Evolutionary conservation across 164 flowering plant genomes (phyloP), one percentile per base, ranked within the genome.

Genomic region (Chloranthus sessilifolius): DNA sequence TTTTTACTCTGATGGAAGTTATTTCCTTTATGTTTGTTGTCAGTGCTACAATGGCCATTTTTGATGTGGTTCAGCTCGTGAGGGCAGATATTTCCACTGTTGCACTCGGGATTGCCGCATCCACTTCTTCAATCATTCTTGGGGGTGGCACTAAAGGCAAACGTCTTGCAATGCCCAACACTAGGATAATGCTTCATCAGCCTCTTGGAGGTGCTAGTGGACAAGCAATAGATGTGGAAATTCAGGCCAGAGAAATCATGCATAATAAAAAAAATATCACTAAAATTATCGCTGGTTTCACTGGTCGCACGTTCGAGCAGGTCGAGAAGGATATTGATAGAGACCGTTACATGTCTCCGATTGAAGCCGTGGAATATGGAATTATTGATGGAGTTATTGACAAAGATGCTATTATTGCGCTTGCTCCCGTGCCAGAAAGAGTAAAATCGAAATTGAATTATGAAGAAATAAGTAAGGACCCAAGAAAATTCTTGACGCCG

Each of bases 91-190:
- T 91, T 38, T 91, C 98, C 29, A 91, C 98, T 1, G 44, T 91
- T 64, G 96, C 88, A 15, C 72, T 91, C n/a, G 98, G 98, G 47
- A 77, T 85, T 46, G 61, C 92, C n/a, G 96, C 95, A 52, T 85
- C 95, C 54, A 85, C 96, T 22, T 87, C 98, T 41, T 76, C 98
- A 8, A 65, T 91, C 44, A 76, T 91, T 51, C 94, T 91, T 46
- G 95, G 84, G 36, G 92, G 88, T 58, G 98, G 98, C n/a, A 75
- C 95, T 29, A 88, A 85, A 59, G 98, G 98, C 45, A 91, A 85
- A 67, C 95, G 98, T 17, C 60, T 85, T 45, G 96, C 98, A 10
- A 88, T 91, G 98, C 98, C 98, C 31, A 91, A 88, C 56, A 67
- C 98, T 24, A 56, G 98, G 27, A 85, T 91, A 28, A 91, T 91